Evolutionary conservation across 2,329 filamentous ascomycete species (phyloP), one percentile per base, ranked within the genome.

Genomic region (Ceratocystiopsis brevicomis): DNA sequence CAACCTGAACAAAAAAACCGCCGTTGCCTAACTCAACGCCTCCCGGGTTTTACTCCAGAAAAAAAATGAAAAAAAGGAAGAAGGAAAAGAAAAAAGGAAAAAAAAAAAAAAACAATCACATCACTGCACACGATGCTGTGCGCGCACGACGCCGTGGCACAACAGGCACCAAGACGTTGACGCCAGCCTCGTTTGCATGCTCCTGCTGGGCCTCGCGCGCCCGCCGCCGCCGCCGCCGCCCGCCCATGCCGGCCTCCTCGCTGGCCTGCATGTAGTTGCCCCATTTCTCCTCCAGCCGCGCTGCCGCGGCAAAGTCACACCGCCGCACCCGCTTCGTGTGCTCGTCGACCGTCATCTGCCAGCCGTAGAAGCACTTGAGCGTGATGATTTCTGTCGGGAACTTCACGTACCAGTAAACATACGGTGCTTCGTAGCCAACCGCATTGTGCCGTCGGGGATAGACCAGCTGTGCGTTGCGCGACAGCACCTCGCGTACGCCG

Each of bases 331-430:
- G 75, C 62, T 87, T 88, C 43, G 78, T 86, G 59, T 96, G 88
- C 58, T 95, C 86, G 51, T 95, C 81, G 5, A 95, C 86, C 0
- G 86, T 95, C 62, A 84, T 83, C 61, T 96, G 88, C 74, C 84
- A 95, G 37, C 81, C 85, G 58, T 93, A 93, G 64, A 88, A 96
- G 60, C 86, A 93, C 59, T 94, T 95, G 38, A 96, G 69, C 6
- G 76, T 68, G 47, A 96, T 85, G 45, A 92, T 74, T 56, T 94
- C 79, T 1, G 75, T 73, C 0, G 85, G 82, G 52, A 78, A 87
- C 0, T 70, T 70, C 25, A 9, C 25, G 19, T 6, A 21, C 4
- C 6, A 21, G 19, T 4, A 21, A 21, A 6, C 6, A 6, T 6
- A 6, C 19, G 19, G 19, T 6, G 4, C 19, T 21, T 4, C 19